A percentile compares a stretch with the other conserved stretches of the same genome.
phyloP scores from a whole-genome alignment of 352 stramenopile species.

The Phytopythium cucurbitacearum region DNA sequence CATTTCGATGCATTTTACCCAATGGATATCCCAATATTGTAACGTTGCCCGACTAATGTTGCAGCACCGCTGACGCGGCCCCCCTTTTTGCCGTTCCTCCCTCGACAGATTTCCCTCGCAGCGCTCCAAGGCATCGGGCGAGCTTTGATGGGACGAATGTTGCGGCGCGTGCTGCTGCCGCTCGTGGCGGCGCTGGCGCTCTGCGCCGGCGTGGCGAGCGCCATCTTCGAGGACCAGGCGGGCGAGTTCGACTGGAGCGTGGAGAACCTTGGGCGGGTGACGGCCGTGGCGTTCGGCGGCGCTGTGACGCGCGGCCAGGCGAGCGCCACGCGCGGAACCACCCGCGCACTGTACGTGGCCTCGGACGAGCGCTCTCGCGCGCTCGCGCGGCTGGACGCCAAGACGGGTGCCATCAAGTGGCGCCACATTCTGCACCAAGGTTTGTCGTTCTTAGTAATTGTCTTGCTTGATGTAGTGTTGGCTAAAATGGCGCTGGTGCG shows the following conservation, averaged over 20 bases:
- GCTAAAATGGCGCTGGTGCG: conserved; percentile 7
- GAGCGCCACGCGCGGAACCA: conserved; percentile 31
- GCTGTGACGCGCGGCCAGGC: conserved; percentile 36
- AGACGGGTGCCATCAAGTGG: conserved; percentile 73
- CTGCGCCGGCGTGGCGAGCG: conserved; percentile 16
- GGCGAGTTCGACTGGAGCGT: conserved; percentile 77
- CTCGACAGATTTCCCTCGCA: background rate
- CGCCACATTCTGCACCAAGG: conserved; percentile 55
- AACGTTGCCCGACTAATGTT: conserved; percentile 1
- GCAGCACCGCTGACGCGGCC: background rate
- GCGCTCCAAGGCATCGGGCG: background rate
- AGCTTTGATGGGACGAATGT: conserved; percentile 7
- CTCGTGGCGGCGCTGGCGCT: conserved; percentile 21
- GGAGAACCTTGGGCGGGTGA: conserved; percentile 54
- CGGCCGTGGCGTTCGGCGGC: conserved; percentile 39
- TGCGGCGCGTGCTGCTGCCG: conserved; percentile 14
- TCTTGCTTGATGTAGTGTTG: background rate
- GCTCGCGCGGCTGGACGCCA: conserved; percentile 59
- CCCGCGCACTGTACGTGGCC: conserved; percentile 63
- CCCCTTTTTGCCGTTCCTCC: background rate
- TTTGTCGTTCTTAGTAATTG: conserved; percentile 5
- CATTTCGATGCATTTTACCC: too few species aligned
- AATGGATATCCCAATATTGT: background rate
- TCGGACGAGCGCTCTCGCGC: conserved; percentile 57
- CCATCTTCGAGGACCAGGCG: conserved; percentile 73